Evolutionary conservation across 768 basidiomycete species (phyloP).

Genomic region (Phlebiopsis flavidoalba): DNA sequence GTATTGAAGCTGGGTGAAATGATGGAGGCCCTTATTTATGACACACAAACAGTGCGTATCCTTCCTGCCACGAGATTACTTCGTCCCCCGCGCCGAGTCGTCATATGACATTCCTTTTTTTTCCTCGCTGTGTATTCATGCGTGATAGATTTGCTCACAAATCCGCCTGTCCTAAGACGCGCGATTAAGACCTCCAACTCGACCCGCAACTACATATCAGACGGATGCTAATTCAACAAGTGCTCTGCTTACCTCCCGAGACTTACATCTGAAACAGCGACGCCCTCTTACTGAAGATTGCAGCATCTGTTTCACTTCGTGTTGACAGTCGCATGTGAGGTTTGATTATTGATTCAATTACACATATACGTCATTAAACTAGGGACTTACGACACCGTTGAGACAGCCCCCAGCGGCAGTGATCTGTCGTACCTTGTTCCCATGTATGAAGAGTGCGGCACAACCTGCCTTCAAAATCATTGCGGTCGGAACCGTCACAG

Average conservation of each 20-base stretch:
- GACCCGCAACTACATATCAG: conserved; percentile 76
- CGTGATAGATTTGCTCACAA: conserved; percentile 5
- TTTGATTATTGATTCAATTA: conserved; percentile 12
- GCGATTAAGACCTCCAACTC: conserved; percentile 62
- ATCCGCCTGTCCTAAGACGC: conserved; percentile 35
- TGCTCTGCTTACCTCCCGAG: conserved; percentile 81
- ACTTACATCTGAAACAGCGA: conserved; percentile 70
- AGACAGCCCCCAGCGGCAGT: conserved; percentile 66
- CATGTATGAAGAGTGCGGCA: conserved; percentile 53
- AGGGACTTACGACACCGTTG: conserved; percentile 17
- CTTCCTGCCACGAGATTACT: conserved; percentile 7
- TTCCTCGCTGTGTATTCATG: conserved; percentile 38
- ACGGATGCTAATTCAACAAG: conserved; percentile 78
- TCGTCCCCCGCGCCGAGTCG: conserved; percentile 24
- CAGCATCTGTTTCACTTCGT: conserved; percentile 51
- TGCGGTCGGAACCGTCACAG: conserved; percentile 55
- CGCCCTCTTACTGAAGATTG: conserved; percentile 52
- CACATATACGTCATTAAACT: neutral
- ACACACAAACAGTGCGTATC: conserved; percentile 48
- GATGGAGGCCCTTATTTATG: conserved; percentile 76
- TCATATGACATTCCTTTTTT: conserved; percentile 65
- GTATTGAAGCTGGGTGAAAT: conserved; percentile 85
- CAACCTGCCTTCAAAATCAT: conserved; percentile 89
- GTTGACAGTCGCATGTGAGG: conserved; percentile 76
- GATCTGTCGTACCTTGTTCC: conserved; percentile 76